phyloP scores from a whole-genome alignment of 208 protist genomes.

The Leishmania tropica region DNA sequence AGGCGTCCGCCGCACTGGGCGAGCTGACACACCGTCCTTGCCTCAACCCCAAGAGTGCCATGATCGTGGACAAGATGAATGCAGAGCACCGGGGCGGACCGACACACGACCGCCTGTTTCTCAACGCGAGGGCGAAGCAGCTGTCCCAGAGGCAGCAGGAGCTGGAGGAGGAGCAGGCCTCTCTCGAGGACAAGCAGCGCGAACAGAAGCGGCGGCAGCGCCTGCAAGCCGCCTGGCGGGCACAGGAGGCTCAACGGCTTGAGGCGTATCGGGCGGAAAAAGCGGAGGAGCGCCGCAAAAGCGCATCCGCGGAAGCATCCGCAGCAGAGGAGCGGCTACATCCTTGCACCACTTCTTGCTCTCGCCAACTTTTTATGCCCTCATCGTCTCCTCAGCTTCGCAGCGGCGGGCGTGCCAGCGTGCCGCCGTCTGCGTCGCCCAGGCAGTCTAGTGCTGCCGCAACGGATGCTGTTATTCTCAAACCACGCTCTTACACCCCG shows the following conservation, averaged over 20 bases:
- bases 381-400: not conserved
- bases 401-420: not conserved
- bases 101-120: constrained; percentile 62
- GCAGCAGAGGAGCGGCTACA: not conserved
- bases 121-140: constrained; percentile 44
- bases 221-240: constrained; percentile 22
- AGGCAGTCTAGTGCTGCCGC: not conserved
- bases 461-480: not conserved
- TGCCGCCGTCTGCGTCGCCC: not conserved
- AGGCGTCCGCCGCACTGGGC: not conserved
- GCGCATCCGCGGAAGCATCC: not conserved
- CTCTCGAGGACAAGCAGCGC: constrained; percentile 22
- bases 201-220: constrained; percentile 11
- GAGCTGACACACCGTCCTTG: constrained; percentile 52
- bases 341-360: not conserved
- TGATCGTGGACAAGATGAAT: constrained; percentile 19
- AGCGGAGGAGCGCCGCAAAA: not conserved
- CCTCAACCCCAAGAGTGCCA: constrained; percentile 31
- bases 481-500: not conserved
- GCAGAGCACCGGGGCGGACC: constrained; percentile 21
- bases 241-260: constrained; percentile 13
- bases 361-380: not conserved
- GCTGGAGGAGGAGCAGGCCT: constrained; percentile 38
- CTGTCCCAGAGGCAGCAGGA: constrained; percentile 38
- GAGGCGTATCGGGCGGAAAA: constrained; percentile 15